A percentile compares a stretch with the other conserved stretches of the same genome.
Evolutionary conservation across 495 filamentous ascomycete genomes (phyloP).

Genomic region (Hypoxylon fuscum): DNA sequence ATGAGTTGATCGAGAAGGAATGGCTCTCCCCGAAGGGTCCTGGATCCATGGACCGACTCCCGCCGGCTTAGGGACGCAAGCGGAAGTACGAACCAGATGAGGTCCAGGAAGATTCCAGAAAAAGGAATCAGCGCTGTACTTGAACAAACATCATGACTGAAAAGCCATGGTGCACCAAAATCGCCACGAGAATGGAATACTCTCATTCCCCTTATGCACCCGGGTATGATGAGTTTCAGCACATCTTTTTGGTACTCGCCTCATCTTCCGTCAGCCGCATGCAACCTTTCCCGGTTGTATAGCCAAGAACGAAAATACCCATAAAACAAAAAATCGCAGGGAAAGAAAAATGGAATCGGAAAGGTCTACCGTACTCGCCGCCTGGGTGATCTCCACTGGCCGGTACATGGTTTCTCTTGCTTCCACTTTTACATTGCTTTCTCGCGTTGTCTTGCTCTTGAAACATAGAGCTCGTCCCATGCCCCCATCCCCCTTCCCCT

Average conservation of each 20-base stretch:
- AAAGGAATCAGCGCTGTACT: no score
- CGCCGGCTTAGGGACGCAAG: constrained; percentile 47
- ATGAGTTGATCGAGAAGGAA: constrained; percentile 76
- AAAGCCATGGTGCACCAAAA: not conserved
- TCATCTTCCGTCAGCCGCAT: no score
- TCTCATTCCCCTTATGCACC: not conserved
- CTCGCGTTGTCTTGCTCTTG: constrained; percentile 32
- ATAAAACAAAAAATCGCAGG: no score
- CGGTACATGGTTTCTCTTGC: constrained; percentile 25
- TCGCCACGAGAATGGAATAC: not conserved
- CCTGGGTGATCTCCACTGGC: constrained; percentile 38
- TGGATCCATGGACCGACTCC: constrained; percentile 74
- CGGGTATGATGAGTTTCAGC: not conserved
- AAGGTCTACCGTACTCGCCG: constrained; percentile 39
- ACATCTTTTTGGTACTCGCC: not conserved
- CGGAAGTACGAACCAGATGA: no score
- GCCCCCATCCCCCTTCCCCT: no score
- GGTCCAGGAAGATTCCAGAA: no score
- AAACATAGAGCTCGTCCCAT: constrained; percentile 37
- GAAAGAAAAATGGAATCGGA: no score
- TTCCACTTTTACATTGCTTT: constrained; percentile 13
- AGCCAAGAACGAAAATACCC: no score
- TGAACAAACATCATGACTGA: no score
- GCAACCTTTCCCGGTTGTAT: no score
- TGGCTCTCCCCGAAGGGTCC: constrained; percentile 73